A percentile compares a stretch with the other conserved stretches of the same genome.
Conservation (phyloP, 441 rosid genomes). For the Populus hybrid region DNA sequence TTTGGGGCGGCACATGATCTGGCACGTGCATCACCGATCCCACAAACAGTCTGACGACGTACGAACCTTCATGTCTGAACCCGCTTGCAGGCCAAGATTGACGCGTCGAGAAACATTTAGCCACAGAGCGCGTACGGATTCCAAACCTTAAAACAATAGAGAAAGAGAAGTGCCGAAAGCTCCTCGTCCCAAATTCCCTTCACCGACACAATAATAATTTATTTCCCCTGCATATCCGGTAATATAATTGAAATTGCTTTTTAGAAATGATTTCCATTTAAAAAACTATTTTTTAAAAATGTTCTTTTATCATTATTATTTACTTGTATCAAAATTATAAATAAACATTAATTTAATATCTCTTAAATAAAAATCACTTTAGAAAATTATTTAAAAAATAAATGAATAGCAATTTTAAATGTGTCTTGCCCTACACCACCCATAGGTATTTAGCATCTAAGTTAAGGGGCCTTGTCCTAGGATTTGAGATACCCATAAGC, state of each 20-base stretch:
- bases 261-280: too few species aligned
- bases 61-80: background rate
- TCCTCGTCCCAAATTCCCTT: background rate
- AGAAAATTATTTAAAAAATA: too few species aligned
- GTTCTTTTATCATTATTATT: too few species aligned
- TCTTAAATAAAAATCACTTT: too few species aligned
- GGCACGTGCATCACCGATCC: background rate
- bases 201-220: too few species aligned
- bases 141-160: background rate
- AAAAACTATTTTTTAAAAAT: too few species aligned
- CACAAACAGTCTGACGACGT: background rate
- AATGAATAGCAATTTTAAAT: background rate
- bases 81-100: conserved; percentile 8
- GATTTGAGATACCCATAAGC: background rate
- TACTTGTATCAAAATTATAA: background rate
- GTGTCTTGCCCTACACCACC: background rate
- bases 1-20: background rate
- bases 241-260: background rate
- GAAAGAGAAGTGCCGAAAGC: background rate
- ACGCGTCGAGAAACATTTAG: background rate
- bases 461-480: background rate
- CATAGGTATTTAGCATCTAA: background rate
- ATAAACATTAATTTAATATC: too few species aligned
- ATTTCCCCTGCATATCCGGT: too few species aligned
- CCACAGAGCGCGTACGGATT: conserved; percentile 2